Evolutionary conservation across 768 basidiomycete species (phyloP).

Genomic region (Suillus ampliporus): DNA sequence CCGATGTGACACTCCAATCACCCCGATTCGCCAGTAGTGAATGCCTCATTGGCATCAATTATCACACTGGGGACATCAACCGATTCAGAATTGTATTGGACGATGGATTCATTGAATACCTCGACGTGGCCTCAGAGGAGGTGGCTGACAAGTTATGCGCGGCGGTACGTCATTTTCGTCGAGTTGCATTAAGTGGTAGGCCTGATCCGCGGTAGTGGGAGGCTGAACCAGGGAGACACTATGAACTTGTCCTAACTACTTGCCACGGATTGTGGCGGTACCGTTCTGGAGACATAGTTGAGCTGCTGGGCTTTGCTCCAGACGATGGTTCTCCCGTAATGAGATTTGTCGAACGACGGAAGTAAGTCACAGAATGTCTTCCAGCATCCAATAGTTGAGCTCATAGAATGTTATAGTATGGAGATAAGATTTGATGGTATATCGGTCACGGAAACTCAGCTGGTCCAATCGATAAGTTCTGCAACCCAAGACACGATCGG

Average conservation of each 20-base stretch:
- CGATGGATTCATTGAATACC: slow-evolving; percentile 23
- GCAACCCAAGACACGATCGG: slow-evolving; percentile 20
- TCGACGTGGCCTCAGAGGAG: slow-evolving; percentile 19
- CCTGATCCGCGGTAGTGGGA: slow-evolving; percentile 21
- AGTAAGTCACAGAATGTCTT: too few species aligned
- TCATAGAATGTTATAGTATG: slow-evolving; percentile 3
- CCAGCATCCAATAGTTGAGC: too few species aligned
- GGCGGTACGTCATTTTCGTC: slow-evolving; percentile 16
- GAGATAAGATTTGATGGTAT: slow-evolving; percentile 14
- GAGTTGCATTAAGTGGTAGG: not conserved
- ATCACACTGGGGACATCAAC: slow-evolving; percentile 13
- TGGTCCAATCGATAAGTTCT: slow-evolving; percentile 11
- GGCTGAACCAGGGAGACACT: slow-evolving; percentile 17
- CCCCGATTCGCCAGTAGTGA: slow-evolving; percentile 24
- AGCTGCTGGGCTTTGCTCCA: too few species aligned
- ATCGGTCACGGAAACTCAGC: slow-evolving; percentile 16
- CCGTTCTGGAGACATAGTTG: too few species aligned
- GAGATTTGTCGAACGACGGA: too few species aligned
- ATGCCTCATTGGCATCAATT: not conserved
- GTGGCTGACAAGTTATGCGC: slow-evolving; percentile 20
- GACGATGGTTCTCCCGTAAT: too few species aligned
- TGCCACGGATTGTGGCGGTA: too few species aligned
- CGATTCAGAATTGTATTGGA: slow-evolving; percentile 19
- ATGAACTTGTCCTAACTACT: slow-evolving; percentile 25
- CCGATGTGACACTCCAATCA: slow-evolving; percentile 16